These are phyloP conservation scores for Helenozyma baotianmanensis DNA, from an alignment of 805 yeast genomes.

Conservation along the genomic window DNA sequence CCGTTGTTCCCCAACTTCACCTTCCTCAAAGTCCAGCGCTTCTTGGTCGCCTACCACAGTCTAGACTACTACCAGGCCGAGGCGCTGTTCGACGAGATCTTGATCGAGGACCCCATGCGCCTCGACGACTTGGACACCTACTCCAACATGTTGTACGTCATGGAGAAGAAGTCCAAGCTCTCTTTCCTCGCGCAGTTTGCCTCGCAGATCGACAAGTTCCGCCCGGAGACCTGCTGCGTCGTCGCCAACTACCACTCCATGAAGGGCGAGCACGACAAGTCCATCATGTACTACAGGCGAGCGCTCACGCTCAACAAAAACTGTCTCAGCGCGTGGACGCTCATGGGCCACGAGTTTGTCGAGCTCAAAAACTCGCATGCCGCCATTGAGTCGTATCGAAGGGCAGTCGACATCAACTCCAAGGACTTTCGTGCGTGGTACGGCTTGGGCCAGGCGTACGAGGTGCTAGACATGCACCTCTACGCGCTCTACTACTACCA, in stretches of 20 bases:
- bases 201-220: slow-evolving; percentile 71
- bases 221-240: slow-evolving; percentile 94
- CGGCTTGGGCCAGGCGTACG: slow-evolving; percentile 97
- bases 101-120: slow-evolving; percentile 73
- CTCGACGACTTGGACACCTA: slow-evolving; percentile 89
- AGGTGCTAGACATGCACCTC: slow-evolving; percentile 89
- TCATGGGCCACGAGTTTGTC: slow-evolving; percentile 98
- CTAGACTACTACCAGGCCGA: slow-evolving; percentile 83
- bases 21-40: slow-evolving; percentile 75
- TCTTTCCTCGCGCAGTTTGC: slow-evolving; percentile 86
- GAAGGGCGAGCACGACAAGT: slow-evolving; percentile 90
- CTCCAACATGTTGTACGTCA: slow-evolving; percentile 91
- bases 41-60: slow-evolving; percentile 76
- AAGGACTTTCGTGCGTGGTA: slow-evolving; percentile 97
- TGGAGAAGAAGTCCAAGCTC: slow-evolving; percentile 81
- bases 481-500: slow-evolving; percentile 92
- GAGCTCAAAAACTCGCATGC: slow-evolving; percentile 96
- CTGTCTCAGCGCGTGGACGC: slow-evolving; percentile 91
- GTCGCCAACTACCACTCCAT: slow-evolving; percentile 91
- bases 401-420: slow-evolving; percentile 86
- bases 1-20: slow-evolving; percentile 66
- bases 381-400: slow-evolving; percentile 89
- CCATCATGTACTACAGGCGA: slow-evolving; percentile 86
- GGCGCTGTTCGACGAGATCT: slow-evolving; percentile 66
- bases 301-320: slow-evolving; percentile 78